Base-by-base conservation (phyloP, 1,284 basidiomycete genomes). In the Cutaneotrichosporon dermatis region DNA sequence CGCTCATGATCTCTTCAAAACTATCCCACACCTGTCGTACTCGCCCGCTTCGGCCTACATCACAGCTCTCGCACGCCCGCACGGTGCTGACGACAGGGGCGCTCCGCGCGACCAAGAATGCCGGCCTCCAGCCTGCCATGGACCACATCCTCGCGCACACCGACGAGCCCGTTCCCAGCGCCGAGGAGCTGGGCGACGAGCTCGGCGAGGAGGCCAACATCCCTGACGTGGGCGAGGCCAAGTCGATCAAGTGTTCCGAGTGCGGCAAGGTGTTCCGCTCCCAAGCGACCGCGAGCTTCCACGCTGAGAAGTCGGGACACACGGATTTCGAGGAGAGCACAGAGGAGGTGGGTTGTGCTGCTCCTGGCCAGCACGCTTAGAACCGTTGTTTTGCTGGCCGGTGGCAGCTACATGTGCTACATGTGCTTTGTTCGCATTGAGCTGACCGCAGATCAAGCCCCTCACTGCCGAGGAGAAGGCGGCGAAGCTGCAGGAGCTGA, bases 401-500 rank as follows among this genome's bases (percentile, higher is more conserved):
- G 25, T 25, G 25, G 25, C 25, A 25, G 25, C 25, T 25, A 25
- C 25, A 25, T 25, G 25, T 25, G 25, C 25, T 25, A 25, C 25
- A 25, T 25, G 25, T 25, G 25, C 39, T 8, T 40, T 40, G 39
- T 40, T 40, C 12, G 39, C 9, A 40, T 25, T 25, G 8, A 35
- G 42, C 58, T 60, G 48, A 56, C 55, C 15, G 9, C 53, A 76
- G 73, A 74, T 76, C 69, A 76, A 75, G 57, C 94, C 95, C 0
- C 79, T 98, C 55, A 98, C 94, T 0, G 92, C 97, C 75, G 92
- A 97, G 70, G 92, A 99, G 77, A 96, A 89, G 82, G 85, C 86
- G 64, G 82, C 86, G 64, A 90, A 87, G 71, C 83, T 98, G 0
- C 85, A 80, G 1, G 92, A 97, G 61, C 78, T 95, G 54, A 81